These are phyloP conservation scores for Solanum virginianum DNA, from an alignment of 257 asterid species.

Conservation along the genomic window DNA sequence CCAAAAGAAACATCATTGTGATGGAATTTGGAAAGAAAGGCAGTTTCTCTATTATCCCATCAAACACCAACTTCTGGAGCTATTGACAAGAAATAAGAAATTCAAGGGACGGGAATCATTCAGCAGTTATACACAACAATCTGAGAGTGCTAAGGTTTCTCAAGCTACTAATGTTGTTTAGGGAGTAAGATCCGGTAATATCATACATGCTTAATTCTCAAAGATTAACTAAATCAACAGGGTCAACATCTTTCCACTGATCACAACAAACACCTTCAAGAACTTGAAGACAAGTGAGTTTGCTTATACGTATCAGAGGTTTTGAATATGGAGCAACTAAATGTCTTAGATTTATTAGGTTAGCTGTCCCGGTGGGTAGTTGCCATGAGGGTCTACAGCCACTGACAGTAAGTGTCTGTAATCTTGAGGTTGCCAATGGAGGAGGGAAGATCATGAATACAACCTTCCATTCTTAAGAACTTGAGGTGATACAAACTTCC, in stretches of 20 bases:
- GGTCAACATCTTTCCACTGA: background rate
- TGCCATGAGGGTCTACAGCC: fast-evolving
- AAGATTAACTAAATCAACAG: background rate
- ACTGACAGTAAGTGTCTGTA: fast-evolving
- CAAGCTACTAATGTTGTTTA: background rate
- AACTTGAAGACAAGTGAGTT: background rate
- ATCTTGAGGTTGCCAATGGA: background rate
- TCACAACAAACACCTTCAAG: fast-evolving
- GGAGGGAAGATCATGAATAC: background rate
- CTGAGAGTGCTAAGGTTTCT: too few relatives aligned
- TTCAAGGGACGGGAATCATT: too few relatives aligned
- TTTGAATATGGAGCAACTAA: background rate
- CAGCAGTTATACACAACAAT: too few relatives aligned
- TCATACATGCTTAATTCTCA: background rate
- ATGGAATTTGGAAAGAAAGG: too few relatives aligned
- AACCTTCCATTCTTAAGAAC: fast-evolving
- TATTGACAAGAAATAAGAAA: too few relatives aligned
- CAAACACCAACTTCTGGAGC: too few relatives aligned
- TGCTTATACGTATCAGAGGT: background rate
- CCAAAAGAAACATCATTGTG: too few relatives aligned
- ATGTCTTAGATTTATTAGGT: background rate
- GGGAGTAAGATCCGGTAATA: background rate
- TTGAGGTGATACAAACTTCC: background rate
- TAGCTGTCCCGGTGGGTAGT: background rate
- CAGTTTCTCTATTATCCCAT: too few relatives aligned